Conservation (phyloP, 805 yeast genomes). For the Hanseniaspora guilliermondii region DNA sequence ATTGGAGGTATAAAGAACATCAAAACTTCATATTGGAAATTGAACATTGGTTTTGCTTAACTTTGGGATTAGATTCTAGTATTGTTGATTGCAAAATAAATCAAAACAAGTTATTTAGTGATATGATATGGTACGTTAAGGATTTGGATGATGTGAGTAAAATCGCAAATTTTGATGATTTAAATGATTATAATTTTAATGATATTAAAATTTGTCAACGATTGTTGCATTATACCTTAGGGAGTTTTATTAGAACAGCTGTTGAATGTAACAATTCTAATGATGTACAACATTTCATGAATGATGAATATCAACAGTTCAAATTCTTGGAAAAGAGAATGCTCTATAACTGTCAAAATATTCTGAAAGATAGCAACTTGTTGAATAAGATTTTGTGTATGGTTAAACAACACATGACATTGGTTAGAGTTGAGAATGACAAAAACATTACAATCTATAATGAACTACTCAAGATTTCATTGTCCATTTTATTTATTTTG, state of each 20-base stretch:
- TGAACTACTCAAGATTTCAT: slow-evolving; percentile 14
- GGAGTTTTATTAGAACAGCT: neutral
- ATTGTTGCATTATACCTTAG: neutral
- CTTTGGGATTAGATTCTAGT: neutral
- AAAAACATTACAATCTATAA: neutral
- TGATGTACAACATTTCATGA: neutral
- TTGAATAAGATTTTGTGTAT: neutral
- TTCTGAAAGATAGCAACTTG: neutral
- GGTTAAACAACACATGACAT: slow-evolving; percentile 11
- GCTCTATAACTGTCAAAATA: neutral
- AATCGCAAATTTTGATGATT: slow-evolving; percentile 17
- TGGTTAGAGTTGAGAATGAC: slow-evolving; percentile 2
- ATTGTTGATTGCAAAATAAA: neutral
- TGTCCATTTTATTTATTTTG: slow-evolving; percentile 15
- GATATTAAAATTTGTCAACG: neutral
- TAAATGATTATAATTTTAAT: slow-evolving; percentile 3
- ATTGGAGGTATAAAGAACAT: slow-evolving; percentile 33
- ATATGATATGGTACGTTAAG: slow-evolving; percentile 1
- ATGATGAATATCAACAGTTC: slow-evolving; percentile 10
- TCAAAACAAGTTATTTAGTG: neutral
- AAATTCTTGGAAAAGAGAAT: slow-evolving; percentile 2
- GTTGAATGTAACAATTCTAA: neutral
- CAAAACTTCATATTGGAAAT: slow-evolving; percentile 32
- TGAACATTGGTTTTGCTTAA: slow-evolving; percentile 35
- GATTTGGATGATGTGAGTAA: slow-evolving; percentile 6